Base-by-base conservation (phyloP, 257 asterid species). In the Solanum phureja region DNA sequence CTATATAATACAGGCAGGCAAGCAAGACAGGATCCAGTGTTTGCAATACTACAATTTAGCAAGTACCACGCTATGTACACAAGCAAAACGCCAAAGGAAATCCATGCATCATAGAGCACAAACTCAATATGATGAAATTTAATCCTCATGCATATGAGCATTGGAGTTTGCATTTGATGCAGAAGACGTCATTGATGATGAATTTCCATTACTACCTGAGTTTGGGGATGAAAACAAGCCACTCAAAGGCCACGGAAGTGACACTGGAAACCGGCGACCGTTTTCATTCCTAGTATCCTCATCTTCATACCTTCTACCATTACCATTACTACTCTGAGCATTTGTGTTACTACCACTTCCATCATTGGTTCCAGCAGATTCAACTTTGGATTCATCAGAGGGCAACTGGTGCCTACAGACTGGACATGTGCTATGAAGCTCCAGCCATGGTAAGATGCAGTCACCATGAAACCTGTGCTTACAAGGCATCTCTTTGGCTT, bases 371-470 rank as follows among this genome's bases (percentile, higher is more conserved):
- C 88, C 91, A 69, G 88, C 88, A 10, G 90, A 52, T 44, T 91
- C 92, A n/a, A 89, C 83, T 92, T 95, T 93, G 18, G 94, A 89
- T 91, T 96, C 98, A 68, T 94, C 98, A 34, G 89, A 88, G 66
- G 98, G 98, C 77, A 96, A 90, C 88, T 94, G 98, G 86, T 90
- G 87, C 91, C 99, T 90, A 86, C 99, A 95, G 31, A 94, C 89
- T 31, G 99, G 99, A 86, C 98, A 96, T 13, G 99, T 94, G 85
- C 99, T 96, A 86, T 96, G 99, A 83, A 95, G 97, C 91, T 95
- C 94, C 49, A 96, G 91, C 99, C 99, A 96, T 2, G 99, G 98
- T 77, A 96, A 71, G 86, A 96, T 95, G 88, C 99, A 95, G 9
- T 76, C 90, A 49, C 88, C 49, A 40, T 96, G 99, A 84, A 96